These are phyloP conservation scores for Trametes meyenii DNA, from an alignment of 768 basidiomycete genomes.

Conservation along the genomic window DNA sequence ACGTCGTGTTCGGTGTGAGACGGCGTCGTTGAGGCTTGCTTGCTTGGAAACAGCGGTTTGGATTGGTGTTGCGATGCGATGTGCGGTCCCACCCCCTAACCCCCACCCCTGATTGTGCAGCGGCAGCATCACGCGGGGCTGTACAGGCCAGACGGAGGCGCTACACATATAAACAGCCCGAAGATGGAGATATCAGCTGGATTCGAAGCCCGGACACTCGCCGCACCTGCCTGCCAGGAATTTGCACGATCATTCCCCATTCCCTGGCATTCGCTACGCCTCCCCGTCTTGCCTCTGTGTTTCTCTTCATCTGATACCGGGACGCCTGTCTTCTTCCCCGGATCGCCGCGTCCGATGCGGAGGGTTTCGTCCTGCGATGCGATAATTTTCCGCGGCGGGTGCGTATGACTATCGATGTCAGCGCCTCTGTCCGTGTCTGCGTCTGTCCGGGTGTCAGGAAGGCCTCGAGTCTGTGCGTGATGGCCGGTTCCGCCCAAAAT, in stretches of 20 bases:
- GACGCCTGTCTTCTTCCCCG: neutral
- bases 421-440: too few species aligned
- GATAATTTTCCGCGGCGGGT: neutral
- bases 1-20: neutral
- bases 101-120: neutral
- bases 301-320: neutral
- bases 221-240: too few species aligned
- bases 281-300: neutral
- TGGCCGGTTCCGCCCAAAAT: too few species aligned
- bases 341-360: neutral
- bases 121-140: slow-evolving; percentile 2
- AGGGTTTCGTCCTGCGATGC: neutral
- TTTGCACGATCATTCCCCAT: too few species aligned
- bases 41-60: too few species aligned
- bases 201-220: neutral
- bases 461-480: too few species aligned
- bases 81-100: neutral
- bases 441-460: too few species aligned
- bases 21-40: too few species aligned
- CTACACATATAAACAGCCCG: slow-evolving; percentile 12
- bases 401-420: neutral
- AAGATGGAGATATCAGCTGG: neutral
- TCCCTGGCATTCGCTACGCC: neutral
- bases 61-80: neutral
- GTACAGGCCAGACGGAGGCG: neutral